Percentiles rank a stretch among this genome's conserved stretches.
Conservation (phyloP, 225 moss, liverwort and hornwort genomes). For the Anthoceros angustus region DNA sequence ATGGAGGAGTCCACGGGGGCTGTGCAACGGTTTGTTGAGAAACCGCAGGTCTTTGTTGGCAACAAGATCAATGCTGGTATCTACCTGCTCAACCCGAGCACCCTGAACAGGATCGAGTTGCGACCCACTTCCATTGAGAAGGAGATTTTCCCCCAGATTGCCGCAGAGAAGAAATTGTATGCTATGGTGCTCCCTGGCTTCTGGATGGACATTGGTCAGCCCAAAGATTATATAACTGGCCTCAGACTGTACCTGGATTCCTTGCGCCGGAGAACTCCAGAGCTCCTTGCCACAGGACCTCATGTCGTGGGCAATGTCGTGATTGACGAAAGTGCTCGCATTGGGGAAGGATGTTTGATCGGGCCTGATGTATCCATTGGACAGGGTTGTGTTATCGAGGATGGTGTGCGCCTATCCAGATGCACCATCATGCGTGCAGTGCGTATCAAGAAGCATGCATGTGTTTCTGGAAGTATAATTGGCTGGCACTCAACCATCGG, state of each 20-base stretch:
- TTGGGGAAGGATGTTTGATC: constrained; percentile 80
- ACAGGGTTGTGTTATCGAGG: constrained; percentile 63
- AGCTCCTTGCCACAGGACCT: constrained; percentile 30
- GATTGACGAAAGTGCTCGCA: constrained; percentile 49
- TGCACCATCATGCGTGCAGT: constrained; percentile 96
- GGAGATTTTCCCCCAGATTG: constrained; percentile 78
- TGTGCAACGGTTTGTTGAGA: constrained; percentile 74
- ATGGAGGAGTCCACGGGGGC: constrained; percentile 56
- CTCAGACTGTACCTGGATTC: constrained; percentile 83
- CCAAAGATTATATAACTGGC: constrained; percentile 84
- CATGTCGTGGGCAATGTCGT: constrained; percentile 65
- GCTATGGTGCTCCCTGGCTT: constrained; percentile 93
- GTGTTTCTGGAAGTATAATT: constrained; percentile 76
- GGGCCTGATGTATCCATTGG: constrained; percentile 91
- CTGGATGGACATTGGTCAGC: constrained; percentile 99
- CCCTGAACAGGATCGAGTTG: constrained; percentile 49
- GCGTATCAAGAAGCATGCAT: constrained; percentile 86
- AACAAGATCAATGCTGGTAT: constrained; percentile 98
- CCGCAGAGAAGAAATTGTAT: constrained; percentile 43
- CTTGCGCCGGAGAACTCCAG: constrained; percentile 31
- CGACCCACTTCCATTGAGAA: constrained; percentile 91
- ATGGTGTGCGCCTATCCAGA: constrained; percentile 70
- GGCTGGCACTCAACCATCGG: constrained; percentile 95
- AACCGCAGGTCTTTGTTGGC: constrained; percentile 68
- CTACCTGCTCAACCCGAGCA: constrained; percentile 54